Percentiles rank a stretch among this genome's conserved stretches.
phyloP scores from a whole-genome alignment of 345 rosid genomes.

The Lepidium sativum region DNA sequence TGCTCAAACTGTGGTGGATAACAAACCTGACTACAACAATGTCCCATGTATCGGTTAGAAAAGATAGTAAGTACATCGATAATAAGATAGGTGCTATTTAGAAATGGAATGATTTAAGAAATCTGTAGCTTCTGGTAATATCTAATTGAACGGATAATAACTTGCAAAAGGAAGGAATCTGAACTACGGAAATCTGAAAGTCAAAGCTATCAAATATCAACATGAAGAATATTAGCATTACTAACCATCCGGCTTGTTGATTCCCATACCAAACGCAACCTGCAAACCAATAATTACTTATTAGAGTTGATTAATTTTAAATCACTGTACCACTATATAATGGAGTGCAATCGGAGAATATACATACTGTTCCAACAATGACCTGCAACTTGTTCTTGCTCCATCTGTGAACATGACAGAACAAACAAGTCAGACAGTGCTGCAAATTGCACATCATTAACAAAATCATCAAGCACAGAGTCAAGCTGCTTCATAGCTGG shows the following conservation, averaged over 20 bases:
- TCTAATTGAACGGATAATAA: not conserved
- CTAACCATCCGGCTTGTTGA: slow-evolving; percentile 98
- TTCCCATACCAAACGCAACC: slow-evolving; percentile 99
- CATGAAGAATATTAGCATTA: slow-evolving; percentile 12
- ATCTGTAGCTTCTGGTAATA: not conserved
- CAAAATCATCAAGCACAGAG: not conserved
- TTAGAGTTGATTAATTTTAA: not conserved
- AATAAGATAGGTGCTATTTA: not conserved
- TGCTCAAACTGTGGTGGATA: slow-evolving; percentile 97
- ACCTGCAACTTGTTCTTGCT: slow-evolving; percentile 89
- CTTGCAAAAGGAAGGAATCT: not conserved
- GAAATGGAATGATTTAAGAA: not conserved
- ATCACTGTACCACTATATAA: not conserved
- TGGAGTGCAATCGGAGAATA: not conserved
- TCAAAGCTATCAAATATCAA: not conserved
- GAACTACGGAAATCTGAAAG: not conserved
- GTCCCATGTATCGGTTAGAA: slow-evolving; percentile 8
- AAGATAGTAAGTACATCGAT: not conserved
- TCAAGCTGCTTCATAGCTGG: not conserved
- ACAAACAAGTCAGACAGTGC: not conserved
- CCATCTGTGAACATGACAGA: slow-evolving; percentile 53
- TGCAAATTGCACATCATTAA: not conserved
- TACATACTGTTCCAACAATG: slow-evolving; percentile 92
- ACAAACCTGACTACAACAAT: slow-evolving; percentile 87
- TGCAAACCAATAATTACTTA: slow-evolving; percentile 26